Evolutionary conservation across 2,329 filamentous ascomycete genomes (phyloP), one percentile per base, ranked within the genome.

Genomic region (Bretziella fagacearum): DNA sequence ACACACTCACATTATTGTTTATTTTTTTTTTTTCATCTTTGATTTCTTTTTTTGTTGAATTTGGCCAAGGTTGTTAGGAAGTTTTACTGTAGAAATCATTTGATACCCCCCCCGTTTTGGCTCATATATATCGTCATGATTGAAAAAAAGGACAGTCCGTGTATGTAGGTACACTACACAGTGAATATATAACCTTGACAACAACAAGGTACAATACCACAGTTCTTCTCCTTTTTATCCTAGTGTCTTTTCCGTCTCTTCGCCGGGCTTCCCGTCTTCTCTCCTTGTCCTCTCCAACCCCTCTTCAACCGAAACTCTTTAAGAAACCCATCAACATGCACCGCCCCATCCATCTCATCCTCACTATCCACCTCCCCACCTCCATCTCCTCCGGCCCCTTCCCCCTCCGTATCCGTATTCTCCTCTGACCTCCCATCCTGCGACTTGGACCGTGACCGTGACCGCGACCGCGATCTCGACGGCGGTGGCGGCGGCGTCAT

Each of bases 301-400:
- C 56, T 60, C 5, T 65, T 61, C 1, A 64, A 59, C 49, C 64
- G 62, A 45, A 83, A 67, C 3, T 71, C 69, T 55, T 66, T 64
- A 54, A 84, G 53, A 55, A 81, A 84, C 0, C 79, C 75, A 58
- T 84, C 79, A 1, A 75, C 69, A 54, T 83, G 79, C 17, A 83
- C 74, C 0, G 67, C 78, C 0, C 77, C 79, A 6, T 67, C 54
- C 55, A 75, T 69, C 55, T 77, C 73, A 48, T 69, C 71, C 54
- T 65, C 70, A 50, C 67, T 63, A 17, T 63, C 62, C 26, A 57
- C 53, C 17, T 63, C 58, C 29, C 63, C 55, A 10, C 56, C 56
- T 18, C 36, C 25, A 17, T 23, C 48, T 18, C 15, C 23, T 13
- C 32, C 22, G 23, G 13, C 26, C 26, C 25, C 49, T 32, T 42